A percentile compares a stretch with the other conserved stretches of the same genome.
phyloP scores from a whole-genome alignment of 2,329 filamentous ascomycete species.

The Lachnellula willkommii region DNA sequence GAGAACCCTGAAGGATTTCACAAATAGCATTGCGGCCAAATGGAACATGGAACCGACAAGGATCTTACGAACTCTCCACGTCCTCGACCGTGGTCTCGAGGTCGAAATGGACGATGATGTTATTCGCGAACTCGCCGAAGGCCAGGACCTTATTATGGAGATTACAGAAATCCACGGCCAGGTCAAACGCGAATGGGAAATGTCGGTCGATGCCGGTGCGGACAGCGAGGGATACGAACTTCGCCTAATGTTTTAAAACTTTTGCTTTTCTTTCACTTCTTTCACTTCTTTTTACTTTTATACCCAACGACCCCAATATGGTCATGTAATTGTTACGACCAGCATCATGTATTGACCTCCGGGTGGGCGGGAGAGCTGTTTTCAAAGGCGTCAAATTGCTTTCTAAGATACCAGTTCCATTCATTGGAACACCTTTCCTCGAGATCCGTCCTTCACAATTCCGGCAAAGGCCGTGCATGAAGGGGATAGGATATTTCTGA shows the following conservation, averaged over 20 bases:
- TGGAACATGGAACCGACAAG: slow-evolving; percentile 70
- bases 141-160: slow-evolving; percentile 83
- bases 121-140: slow-evolving; percentile 75
- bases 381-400: slow-evolving; percentile 21
- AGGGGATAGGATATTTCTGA: slow-evolving; percentile 1
- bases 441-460: slow-evolving; percentile 9
- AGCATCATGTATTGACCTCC: slow-evolving; percentile 13
- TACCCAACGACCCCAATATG: slow-evolving; percentile 22
- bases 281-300: slow-evolving; percentile 12
- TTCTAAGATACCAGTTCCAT: slow-evolving; percentile 28
- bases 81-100: slow-evolving; percentile 69
- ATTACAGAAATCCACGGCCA: slow-evolving; percentile 37
- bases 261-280: not conserved
- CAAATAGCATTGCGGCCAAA: slow-evolving; percentile 68
- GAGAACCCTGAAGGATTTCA: slow-evolving; percentile 69
- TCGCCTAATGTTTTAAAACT: slow-evolving; percentile 32
- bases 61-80: slow-evolving; percentile 65
- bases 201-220: slow-evolving; percentile 46
- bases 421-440: slow-evolving; percentile 19
- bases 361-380: slow-evolving; percentile 7
- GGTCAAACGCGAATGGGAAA: slow-evolving; percentile 56
- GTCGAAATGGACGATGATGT: slow-evolving; percentile 90
- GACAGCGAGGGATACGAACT: slow-evolving; percentile 32
- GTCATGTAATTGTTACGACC: slow-evolving; percentile 29
- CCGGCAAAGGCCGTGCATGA: slow-evolving; percentile 14